Conservation (phyloP, 2,329 filamentous ascomycete species). For the Setomelanomma holmii region DNA sequence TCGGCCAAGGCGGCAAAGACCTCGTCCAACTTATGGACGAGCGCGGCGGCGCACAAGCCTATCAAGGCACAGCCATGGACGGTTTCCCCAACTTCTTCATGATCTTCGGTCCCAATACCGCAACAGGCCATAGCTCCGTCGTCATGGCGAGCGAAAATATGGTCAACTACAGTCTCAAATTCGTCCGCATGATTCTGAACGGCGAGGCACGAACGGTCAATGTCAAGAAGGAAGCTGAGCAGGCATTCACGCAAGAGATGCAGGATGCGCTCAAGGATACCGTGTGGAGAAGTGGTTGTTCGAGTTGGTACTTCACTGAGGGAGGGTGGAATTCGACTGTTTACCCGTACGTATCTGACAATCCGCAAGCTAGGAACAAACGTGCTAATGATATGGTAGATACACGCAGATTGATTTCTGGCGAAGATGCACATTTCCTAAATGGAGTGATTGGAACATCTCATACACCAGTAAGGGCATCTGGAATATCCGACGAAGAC, state of each 20-base stretch:
- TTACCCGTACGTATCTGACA: slow-evolving; percentile 54
- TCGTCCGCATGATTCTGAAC: slow-evolving; percentile 73
- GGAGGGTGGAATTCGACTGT: slow-evolving; percentile 81
- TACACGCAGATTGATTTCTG: slow-evolving; percentile 61
- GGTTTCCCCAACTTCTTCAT: slow-evolving; percentile 69
- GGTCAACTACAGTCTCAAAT: slow-evolving; percentile 65
- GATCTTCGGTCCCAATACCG: slow-evolving; percentile 68
- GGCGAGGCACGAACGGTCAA: slow-evolving; percentile 91
- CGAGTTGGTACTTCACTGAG: slow-evolving; percentile 74
- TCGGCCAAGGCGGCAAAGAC: slow-evolving; percentile 59
- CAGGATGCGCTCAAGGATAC: slow-evolving; percentile 54
- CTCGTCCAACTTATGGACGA: slow-evolving; percentile 64
- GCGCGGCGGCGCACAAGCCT: slow-evolving; percentile 67
- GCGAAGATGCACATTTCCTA: slow-evolving; percentile 59
- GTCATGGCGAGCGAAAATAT: slow-evolving; percentile 68
- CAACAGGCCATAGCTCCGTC: slow-evolving; percentile 67
- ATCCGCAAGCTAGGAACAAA: slow-evolving; percentile 9
- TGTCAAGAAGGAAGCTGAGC: slow-evolving; percentile 78
- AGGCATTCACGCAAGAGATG: slow-evolving; percentile 62
- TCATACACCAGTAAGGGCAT: slow-evolving; percentile 59
- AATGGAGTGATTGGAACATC: slow-evolving; percentile 62
- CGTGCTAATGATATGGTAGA: slow-evolving; percentile 31
- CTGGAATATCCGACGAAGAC: slow-evolving; percentile 34
- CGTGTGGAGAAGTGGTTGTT: slow-evolving; percentile 61
- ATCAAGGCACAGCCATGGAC: slow-evolving; percentile 64